Conservation (phyloP, 2,329 filamentous ascomycete genomes). For the Lecanicillium sp. region DNA sequence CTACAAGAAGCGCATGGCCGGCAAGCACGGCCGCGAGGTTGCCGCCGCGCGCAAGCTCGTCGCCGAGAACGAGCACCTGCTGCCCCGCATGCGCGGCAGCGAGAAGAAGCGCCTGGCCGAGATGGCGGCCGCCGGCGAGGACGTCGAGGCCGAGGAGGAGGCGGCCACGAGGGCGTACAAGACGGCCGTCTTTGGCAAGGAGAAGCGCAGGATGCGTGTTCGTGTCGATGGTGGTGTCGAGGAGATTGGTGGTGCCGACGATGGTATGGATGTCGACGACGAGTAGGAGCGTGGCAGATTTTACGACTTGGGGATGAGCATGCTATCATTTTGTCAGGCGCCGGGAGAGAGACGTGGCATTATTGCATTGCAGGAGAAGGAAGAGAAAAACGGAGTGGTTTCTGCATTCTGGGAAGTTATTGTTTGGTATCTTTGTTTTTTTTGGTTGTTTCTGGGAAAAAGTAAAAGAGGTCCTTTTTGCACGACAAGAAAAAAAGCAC, state of each 20-base stretch:
- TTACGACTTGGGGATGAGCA: neutral
- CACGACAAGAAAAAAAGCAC: neutral
- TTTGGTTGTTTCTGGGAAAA: too few relatives aligned
- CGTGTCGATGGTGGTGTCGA: slow-evolving; percentile 28
- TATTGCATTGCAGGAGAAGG: neutral
- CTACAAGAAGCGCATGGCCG: slow-evolving; percentile 89
- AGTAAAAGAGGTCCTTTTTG: neutral
- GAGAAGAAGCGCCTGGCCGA: slow-evolving; percentile 53
- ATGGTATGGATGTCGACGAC: slow-evolving; percentile 12
- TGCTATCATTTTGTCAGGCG: neutral
- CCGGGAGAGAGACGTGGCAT: neutral
- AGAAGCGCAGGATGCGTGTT: slow-evolving; percentile 31
- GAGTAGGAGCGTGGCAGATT: slow-evolving; percentile 2
- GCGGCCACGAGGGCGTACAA: slow-evolving; percentile 17
- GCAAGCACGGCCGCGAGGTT: slow-evolving; percentile 77
- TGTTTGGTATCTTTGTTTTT: too few relatives aligned
- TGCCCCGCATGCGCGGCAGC: slow-evolving; percentile 63
- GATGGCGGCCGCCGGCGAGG: slow-evolving; percentile 44
- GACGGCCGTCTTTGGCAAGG: slow-evolving; percentile 33
- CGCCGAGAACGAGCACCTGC: slow-evolving; percentile 83
- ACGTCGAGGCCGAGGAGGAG: slow-evolving; percentile 33
- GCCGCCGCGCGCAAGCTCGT: slow-evolving; percentile 81
- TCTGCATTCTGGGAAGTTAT: too few relatives aligned
- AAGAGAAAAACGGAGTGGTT: neutral
- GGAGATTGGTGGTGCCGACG: slow-evolving; percentile 12